Base-by-base conservation (phyloP, 164 flowering plant species). In the Kalanchoe fedtschenkoi region DNA sequence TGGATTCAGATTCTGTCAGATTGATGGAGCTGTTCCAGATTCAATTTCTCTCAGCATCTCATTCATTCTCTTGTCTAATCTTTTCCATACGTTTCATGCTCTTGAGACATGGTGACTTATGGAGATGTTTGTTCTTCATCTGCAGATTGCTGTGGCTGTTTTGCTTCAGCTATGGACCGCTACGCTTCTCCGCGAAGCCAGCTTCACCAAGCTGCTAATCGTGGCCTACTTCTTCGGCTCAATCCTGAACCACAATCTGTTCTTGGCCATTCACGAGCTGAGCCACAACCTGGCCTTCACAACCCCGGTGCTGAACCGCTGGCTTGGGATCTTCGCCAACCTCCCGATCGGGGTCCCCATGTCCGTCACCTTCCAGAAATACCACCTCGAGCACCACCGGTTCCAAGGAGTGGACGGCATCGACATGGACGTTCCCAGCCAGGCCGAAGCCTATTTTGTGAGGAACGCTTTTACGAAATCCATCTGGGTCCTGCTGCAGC, bases 251-350 rank as follows among this genome's bases (percentile, higher is more conserved):
- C 96, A 92, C 82, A 92, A 92, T 66, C 93, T 92, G 42, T 92
- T 92, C 78, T 74, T 92, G 41, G 98, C 98, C 58, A 89, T 92
- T 63, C 98, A 92, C 62, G 98, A 92, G 76, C 87, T 92, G 38
- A 87, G 95, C 64, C 98, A 92, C 81, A 92, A 92, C 70, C 96
- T 92, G 6, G 98, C 98, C 69, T 92, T 92, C 87, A 80, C 87
- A 7, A 87, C 82, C 44, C 98, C 98, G 0, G 71, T 74, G 43
- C 79, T 79, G 78, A 92, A 92, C 79, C 91, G 93, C 2, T 92
- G 96, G 90, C 81, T 92, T 8, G 98, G 98, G 29, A 92, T 92
- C 68, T 89, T 92, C 17, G 98, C 98, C 30, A 92, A 92, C 70
- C 93, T 92, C 55, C 98, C 98, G 2, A 76, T 92, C 16, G 96